Evolutionary conservation across 83 land plant species (phyloP), one percentile per base, ranked within the genome.

Genomic region (Picea mariana): DNA sequence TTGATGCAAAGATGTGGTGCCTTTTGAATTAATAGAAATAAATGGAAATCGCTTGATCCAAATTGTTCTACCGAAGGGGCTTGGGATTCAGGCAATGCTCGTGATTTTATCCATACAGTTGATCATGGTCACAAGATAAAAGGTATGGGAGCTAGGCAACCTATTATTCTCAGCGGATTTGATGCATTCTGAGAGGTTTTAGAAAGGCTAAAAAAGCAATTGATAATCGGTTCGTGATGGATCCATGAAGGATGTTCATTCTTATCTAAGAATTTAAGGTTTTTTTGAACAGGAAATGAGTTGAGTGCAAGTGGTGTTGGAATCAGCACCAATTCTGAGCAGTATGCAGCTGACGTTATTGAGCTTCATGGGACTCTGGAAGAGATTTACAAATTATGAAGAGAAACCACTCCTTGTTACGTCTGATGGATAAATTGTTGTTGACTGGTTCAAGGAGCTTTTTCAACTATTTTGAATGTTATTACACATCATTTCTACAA

Each of bases 81-180:
- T n/a, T n/a, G n/a, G n/a, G n/a, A n/a, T n/a, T n/a, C n/a, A n/a
- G n/a, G n/a, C n/a, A n/a, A n/a, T n/a, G n/a, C n/a, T n/a, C n/a
- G n/a, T n/a, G n/a, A n/a, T n/a, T n/a, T n/a, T n/a, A n/a, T n/a
- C n/a, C n/a, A n/a, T n/a, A n/a, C n/a, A n/a, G n/a, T n/a, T n/a
- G n/a, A n/a, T n/a, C n/a, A n/a, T n/a, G n/a, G n/a, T n/a, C n/a
- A n/a, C n/a, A n/a, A n/a, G n/a, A n/a, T n/a, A n/a, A n/a, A n/a
- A n/a, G n/a, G n/a, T n/a, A n/a, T n/a, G 95, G 99, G 99, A 96
- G 86, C 87, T 90, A 78, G 99, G 99, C 95, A 91, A 84, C 64
- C 44, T 72, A 16, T 31, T 15, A 59, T 81, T 84, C 66, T 31
- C 4, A 75, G 49, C 1, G 8, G 49, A 1, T 47, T 9, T 34